Base-by-base conservation (phyloP, 805 yeast genomes). In the Candida glaebosa region DNA sequence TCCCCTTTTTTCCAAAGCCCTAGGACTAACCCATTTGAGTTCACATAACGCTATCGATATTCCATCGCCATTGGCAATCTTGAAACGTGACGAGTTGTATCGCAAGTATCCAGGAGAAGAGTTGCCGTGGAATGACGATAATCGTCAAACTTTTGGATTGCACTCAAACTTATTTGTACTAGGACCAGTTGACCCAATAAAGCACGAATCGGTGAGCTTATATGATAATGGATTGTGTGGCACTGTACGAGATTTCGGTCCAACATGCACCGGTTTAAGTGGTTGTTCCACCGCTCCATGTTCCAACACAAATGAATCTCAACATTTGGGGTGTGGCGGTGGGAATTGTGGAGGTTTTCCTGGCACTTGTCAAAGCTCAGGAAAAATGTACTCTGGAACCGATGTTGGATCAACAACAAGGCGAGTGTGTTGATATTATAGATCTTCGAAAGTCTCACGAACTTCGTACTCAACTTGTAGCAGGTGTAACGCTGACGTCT, bases 11-110 rank as follows among this genome's bases (percentile, higher is more conserved):
- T 24, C 30, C 19, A 35, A 43, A 17, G n/a, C 17, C 4, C 31
- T 46, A 18, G 49, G 46, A 4, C 16, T 42, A 14, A 46, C 51
- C 18, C 54, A 48, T 32, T 32, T 42, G 15, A 48, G 51, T 40
- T 37, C 43, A 6, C 52, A 50, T 35, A 50, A 43, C 39, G 46
- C 51, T 2, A 39, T 50, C 5, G 20, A 18, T 9, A 15, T 44
- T 3, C 48, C 49, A 10, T 38, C 45, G 2, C 31, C n/a, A 1
- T 9, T 10, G 6, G 46, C 54, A 3, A 25, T 34, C 12, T n/a
- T 14, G 16, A 15, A 18, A 32, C 19, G 39, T 12, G 30, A 30
- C 5, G 19, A 16, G 31, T 15, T 43, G 20, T 12, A 39, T 6
- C 16, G 10, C 14, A 45, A 43, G 31, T 34, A 39, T 20, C 36